These are phyloP conservation scores for Trichophyton simii DNA, from an alignment of 2,329 filamentous ascomycete genomes.

Conservation along the genomic window DNA sequence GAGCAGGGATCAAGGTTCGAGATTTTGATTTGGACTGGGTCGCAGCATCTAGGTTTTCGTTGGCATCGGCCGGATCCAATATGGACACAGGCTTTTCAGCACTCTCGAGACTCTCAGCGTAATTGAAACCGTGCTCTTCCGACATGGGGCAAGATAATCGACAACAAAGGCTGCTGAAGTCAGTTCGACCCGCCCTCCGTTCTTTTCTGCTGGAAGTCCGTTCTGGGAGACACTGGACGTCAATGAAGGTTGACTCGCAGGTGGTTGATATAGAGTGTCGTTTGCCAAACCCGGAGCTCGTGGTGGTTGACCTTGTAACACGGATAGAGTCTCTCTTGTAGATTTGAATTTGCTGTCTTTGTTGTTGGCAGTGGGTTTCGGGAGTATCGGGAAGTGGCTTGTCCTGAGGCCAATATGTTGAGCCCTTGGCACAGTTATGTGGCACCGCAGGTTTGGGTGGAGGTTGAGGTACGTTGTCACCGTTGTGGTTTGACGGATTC, in stretches of 20 bases:
- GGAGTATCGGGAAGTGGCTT: conserved; percentile 1
- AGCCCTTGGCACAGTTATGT: conserved; percentile 1
- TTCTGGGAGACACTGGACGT: conserved; percentile 12
- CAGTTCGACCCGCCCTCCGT: conserved; percentile 6
- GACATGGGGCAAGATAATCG: conserved; percentile 6
- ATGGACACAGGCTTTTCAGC: not conserved
- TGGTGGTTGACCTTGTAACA: not conserved
- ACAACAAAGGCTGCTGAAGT: conserved; percentile 6
- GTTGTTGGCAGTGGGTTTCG: not conserved
- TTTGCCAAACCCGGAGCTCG: not conserved
- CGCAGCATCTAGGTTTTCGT: not conserved
- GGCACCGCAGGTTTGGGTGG: not conserved
- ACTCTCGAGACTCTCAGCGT: not conserved
- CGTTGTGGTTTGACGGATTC: not conserved
- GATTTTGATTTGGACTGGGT: not conserved
- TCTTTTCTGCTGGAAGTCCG: conserved; percentile 16
- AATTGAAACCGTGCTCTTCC: conserved; percentile 2
- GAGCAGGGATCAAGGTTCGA: not conserved
- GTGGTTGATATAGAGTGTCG: conserved; percentile 4
- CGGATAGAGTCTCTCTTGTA: conserved; percentile 1
- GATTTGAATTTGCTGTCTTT: not conserved
- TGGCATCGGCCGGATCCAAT: not conserved
- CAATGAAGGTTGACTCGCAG: conserved; percentile 10
- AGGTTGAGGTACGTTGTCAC: not conserved
- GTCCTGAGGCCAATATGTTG: not conserved